Evolutionary conservation across 139 green algal species (phyloP).

Genomic region (Tetradesmus obliquus): DNA sequence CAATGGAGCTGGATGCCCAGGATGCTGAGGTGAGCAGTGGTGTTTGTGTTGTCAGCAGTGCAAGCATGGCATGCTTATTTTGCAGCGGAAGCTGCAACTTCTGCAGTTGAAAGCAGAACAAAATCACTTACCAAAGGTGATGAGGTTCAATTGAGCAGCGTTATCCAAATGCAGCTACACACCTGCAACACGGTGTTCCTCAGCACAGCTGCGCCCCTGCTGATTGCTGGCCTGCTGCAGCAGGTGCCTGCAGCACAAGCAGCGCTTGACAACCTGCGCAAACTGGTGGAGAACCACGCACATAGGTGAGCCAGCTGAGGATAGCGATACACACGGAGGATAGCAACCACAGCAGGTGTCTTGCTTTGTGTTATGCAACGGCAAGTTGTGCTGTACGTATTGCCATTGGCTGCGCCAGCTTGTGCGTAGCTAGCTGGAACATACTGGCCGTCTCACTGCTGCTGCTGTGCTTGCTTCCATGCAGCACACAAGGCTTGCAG

Average conservation of each 20-base stretch:
- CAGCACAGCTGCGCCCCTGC: no score
- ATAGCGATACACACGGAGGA: not conserved
- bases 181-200: not conserved
- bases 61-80: not conserved
- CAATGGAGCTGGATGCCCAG: not conserved
- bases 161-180: not conserved
- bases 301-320: not conserved
- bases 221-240: not conserved
- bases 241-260: not conserved
- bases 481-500: not conserved
- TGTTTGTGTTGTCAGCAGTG: not conserved
- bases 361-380: no score
- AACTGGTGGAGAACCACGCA: conserved; percentile 11
- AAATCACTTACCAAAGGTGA: no score
- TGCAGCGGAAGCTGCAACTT: not conserved
- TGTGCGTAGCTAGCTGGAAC: no score
- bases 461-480: not conserved
- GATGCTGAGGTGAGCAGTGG: not conserved
- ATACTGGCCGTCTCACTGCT: not conserved
- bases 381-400: no score
- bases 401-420: no score
- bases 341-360: not conserved
- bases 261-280: conserved; percentile 18
- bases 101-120: no score
- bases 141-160: no score